These are phyloP conservation scores for Claviceps africana DNA, from an alignment of 2,329 filamentous ascomycete genomes.

Conservation along the genomic window DNA sequence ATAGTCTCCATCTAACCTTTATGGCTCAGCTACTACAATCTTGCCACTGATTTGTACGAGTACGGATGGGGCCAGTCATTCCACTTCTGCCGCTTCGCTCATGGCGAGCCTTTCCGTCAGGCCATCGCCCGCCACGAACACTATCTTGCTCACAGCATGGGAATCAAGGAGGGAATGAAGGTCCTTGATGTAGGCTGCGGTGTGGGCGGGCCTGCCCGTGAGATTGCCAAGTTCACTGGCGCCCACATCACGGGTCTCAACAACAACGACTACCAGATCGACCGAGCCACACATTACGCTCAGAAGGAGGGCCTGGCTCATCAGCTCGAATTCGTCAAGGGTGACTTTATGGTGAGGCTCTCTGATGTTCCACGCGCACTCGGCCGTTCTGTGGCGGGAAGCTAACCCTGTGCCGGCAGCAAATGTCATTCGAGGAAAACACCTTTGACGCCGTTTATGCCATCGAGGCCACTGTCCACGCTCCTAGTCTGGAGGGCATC, in stretches of 20 bases:
- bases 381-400: background rate
- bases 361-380: background rate
- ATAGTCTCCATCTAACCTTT: constrained; percentile 11
- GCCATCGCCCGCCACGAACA: constrained; percentile 95
- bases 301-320: constrained; percentile 64
- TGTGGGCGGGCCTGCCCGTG: constrained; percentile 85
- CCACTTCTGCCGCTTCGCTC: constrained; percentile 91
- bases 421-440: constrained; percentile 91
- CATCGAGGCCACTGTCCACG: constrained; percentile 94
- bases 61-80: constrained; percentile 94
- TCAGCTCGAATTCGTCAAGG: constrained; percentile 80
- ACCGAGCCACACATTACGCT: constrained; percentile 79
- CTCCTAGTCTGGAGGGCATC: constrained; percentile 76
- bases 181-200: constrained; percentile 95
- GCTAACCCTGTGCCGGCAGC: background rate
- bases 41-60: constrained; percentile 92
- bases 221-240: constrained; percentile 92
- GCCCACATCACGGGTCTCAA: constrained; percentile 84
- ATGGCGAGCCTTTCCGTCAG: constrained; percentile 75
- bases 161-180: constrained; percentile 71
- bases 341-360: constrained; percentile 73
- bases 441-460: constrained; percentile 91
- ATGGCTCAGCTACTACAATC: constrained; percentile 69
- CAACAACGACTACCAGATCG: constrained; percentile 99
- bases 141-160: constrained; percentile 84